phyloP scores from a whole-genome alignment of 441 rosid genomes.

The Daphne laureola region DNA sequence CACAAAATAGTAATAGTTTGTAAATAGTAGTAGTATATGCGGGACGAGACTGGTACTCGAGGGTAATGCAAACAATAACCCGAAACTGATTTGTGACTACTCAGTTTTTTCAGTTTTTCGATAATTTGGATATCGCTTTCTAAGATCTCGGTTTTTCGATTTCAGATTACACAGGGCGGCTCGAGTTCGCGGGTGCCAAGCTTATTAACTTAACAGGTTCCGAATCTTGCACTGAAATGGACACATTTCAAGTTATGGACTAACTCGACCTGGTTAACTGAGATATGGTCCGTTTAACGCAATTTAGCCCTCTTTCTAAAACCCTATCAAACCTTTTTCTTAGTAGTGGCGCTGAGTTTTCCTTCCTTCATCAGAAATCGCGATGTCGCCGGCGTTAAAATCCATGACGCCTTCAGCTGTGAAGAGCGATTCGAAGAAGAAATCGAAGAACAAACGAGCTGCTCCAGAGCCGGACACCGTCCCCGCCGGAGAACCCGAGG shows the following conservation, averaged over 20 bases:
- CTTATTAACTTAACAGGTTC: too few species aligned
- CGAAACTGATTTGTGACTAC: too few species aligned
- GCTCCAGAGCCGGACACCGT: slow-evolving; percentile 43
- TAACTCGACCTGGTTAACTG: not conserved
- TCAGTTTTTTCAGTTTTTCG: too few species aligned
- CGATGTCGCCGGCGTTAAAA: slow-evolving; percentile 13
- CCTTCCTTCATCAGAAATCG: not conserved
- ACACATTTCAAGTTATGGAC: not conserved
- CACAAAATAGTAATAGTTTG: too few species aligned
- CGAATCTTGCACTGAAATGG: too few species aligned
- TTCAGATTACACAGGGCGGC: too few species aligned
- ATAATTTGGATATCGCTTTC: too few species aligned
- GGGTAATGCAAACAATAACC: too few species aligned
- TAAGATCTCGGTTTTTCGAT: too few species aligned
- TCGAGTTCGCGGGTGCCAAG: too few species aligned
- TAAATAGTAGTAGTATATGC: too few species aligned
- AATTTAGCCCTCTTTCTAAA: not conserved
- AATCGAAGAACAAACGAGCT: slow-evolving; percentile 48
- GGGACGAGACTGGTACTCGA: too few species aligned
- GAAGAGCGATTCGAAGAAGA: slow-evolving; percentile 33
- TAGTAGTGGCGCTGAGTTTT: not conserved
- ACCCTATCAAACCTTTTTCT: not conserved
- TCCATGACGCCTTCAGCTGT: slow-evolving; percentile 24
- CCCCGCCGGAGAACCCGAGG: slow-evolving; percentile 17
- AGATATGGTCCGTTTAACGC: not conserved